Base-by-base conservation (phyloP, 257 asterid genomes). In the Solanum chiquidenum region DNA sequence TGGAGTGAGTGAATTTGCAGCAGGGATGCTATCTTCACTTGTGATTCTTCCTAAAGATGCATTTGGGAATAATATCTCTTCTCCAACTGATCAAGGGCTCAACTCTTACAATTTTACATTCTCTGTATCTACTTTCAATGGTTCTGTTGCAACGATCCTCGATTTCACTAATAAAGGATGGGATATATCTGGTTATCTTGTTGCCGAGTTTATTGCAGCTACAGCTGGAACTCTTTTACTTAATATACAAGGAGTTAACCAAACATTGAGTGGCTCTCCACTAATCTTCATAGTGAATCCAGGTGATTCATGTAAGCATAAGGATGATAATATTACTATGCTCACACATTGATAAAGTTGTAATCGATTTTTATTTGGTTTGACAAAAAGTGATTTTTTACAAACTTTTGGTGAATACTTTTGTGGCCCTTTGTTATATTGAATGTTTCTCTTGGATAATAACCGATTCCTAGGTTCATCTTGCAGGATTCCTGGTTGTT, bases 21-120 rank as follows among this genome's bases (percentile, higher is more conserved):
- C 98, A 13, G 98, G 99, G 88, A 88, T 86, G 34, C 92, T 83
- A 74, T 95, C 92, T 27, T 89, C 87, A 87, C n/a, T 97, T 25
- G 62, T 89, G 69, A 89, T 95, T 90, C 98, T 94, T 79, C 96
- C 95, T 7, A 94, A 90, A 92, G 99, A 97, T 89, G 98, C 98
- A 77, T 97, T 95, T 90, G 99, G 98, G 64, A 97, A 95, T 89
- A 95, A 93, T 68, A 89, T 95, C 35, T 93, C 98, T 86, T 91
- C 89, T 74, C 93, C 91, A 62, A 62, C 0, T 62, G 71, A 62
- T 62, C 71, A 62, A 88, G 94, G 88, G 71, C 58, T 91, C n/a
- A 86, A 77, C n/a, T 76, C 55, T 77, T 86, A 90, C 66, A 90
- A 93, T 82, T 93, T 93, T 23, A 89, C 93, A 4, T 69, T 94